Evolutionary conservation across 306 rosid genomes (phyloP).

Genomic region (Gynostemma pentaphyllum): DNA sequence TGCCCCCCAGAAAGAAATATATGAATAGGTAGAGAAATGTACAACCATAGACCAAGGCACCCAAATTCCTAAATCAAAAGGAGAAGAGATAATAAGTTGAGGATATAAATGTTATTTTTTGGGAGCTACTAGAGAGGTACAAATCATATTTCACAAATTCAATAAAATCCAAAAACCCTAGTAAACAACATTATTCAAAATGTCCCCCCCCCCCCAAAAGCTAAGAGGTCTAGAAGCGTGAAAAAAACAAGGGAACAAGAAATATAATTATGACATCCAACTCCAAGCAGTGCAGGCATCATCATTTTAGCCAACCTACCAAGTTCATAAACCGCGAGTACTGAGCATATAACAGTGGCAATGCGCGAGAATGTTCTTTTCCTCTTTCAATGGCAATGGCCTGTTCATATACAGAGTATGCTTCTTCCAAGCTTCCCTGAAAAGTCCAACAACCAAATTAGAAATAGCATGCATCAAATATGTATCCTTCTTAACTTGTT

Average conservation of each 20-base stretch:
- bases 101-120: no score
- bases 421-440: slow-evolving; percentile 83
- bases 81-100: not conserved
- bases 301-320: slow-evolving; percentile 38
- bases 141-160: not conserved
- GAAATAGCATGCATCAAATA: slow-evolving; percentile 8
- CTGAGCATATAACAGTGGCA: slow-evolving; percentile 78
- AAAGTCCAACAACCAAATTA: slow-evolving; percentile 15
- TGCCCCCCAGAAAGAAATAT: not conserved
- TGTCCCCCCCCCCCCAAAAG: not conserved
- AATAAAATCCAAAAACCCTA: not conserved
- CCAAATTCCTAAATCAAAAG: not conserved
- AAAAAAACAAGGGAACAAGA: not conserved
- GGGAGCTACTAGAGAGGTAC: not conserved
- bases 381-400: slow-evolving; percentile 95
- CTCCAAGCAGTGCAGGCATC: not conserved
- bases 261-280: not conserved
- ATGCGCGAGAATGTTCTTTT: slow-evolving; percentile 81
- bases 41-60: not conserved
- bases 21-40: not conserved
- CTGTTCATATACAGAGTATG: slow-evolving; percentile 72
- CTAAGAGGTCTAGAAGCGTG: not conserved
- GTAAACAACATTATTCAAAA: not conserved
- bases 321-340: slow-evolving; percentile 72
- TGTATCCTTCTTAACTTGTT: slow-evolving; percentile 6